phyloP scores from a whole-genome alignment of 2,329 filamentous ascomycete species.

The Aspergillus novoparasiticus region DNA sequence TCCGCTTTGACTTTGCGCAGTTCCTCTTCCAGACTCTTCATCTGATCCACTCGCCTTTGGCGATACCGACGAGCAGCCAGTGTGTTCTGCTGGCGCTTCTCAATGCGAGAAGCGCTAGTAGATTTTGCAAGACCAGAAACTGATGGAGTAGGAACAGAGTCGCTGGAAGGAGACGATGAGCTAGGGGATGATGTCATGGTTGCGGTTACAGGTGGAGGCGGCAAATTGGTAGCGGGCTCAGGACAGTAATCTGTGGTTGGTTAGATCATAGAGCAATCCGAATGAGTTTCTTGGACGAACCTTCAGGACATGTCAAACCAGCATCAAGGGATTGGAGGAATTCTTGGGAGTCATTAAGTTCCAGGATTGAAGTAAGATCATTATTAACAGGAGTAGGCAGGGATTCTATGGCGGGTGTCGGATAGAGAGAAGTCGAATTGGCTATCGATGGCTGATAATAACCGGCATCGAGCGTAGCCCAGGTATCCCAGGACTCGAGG shows the following conservation, averaged over 20 bases:
- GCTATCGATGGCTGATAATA: conserved; percentile 4
- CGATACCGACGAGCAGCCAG: conserved; percentile 10
- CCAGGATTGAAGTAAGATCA: not conserved
- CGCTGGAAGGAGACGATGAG: conserved; percentile 9
- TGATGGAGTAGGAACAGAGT: not conserved
- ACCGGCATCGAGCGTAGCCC: conserved; percentile 4
- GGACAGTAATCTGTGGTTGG: not conserved
- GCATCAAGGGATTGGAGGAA: conserved; percentile 7
- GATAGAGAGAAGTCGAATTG: conserved; percentile 5
- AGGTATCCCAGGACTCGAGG: conserved; percentile 10
- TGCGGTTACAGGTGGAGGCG: not conserved
- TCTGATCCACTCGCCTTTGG: conserved; percentile 11
- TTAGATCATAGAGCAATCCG: not conserved
- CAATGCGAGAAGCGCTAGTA: conserved; percentile 3
- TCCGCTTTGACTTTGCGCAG: conserved; percentile 12
- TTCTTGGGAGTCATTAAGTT: not conserved
- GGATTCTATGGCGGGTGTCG: conserved; percentile 3
- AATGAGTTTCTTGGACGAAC: not conserved
- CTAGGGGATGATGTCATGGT: conserved; percentile 4
- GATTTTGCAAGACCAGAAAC: not conserved
- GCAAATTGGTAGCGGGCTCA: not conserved
- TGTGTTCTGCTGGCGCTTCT: conserved; percentile 16
- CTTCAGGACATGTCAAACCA: conserved; percentile 3
- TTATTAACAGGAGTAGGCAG: conserved; percentile 3
- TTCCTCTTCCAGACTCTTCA: conserved; percentile 16